Conservation (phyloP, 2,329 filamentous ascomycete species). For the Madurella fahalii region DNA sequence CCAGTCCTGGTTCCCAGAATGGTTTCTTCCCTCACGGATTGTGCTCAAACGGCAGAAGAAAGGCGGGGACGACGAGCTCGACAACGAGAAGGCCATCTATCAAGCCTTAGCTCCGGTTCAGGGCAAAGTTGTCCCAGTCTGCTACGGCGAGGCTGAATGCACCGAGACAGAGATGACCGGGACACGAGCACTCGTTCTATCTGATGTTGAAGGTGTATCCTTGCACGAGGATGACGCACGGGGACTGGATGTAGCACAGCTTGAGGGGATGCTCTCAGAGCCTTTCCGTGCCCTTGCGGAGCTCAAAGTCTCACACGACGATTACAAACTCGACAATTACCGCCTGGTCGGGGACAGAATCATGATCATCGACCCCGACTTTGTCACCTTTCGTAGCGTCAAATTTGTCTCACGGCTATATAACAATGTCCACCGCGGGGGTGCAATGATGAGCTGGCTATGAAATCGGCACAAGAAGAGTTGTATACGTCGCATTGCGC, state of each 20-base stretch:
- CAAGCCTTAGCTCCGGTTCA: constrained; percentile 4
- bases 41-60: constrained; percentile 20
- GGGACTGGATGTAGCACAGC: background rate
- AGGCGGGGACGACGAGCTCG: constrained; percentile 19
- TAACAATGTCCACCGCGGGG: too few species aligned
- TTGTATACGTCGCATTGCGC: too few species aligned
- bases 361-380: background rate
- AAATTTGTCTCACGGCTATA: too few species aligned
- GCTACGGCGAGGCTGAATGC: constrained; percentile 13
- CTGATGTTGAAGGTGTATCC: background rate
- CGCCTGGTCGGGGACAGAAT: background rate
- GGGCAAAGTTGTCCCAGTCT: constrained; percentile 15
- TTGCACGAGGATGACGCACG: constrained; percentile 3
- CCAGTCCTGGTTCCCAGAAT: background rate
- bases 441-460: too few species aligned
- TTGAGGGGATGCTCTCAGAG: background rate
- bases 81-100: constrained; percentile 20
- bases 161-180: constrained; percentile 6
- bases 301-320: background rate
- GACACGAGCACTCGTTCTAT: constrained; percentile 7
- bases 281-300: background rate
- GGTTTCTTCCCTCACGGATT: constrained; percentile 15
- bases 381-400: background rate
- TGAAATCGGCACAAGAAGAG: too few species aligned
- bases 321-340: background rate